Percentiles rank a stretch among this genome's conserved stretches.
Evolutionary conservation across 1,284 basidiomycete genomes (phyloP).

Genomic region (Ustilago curta): DNA sequence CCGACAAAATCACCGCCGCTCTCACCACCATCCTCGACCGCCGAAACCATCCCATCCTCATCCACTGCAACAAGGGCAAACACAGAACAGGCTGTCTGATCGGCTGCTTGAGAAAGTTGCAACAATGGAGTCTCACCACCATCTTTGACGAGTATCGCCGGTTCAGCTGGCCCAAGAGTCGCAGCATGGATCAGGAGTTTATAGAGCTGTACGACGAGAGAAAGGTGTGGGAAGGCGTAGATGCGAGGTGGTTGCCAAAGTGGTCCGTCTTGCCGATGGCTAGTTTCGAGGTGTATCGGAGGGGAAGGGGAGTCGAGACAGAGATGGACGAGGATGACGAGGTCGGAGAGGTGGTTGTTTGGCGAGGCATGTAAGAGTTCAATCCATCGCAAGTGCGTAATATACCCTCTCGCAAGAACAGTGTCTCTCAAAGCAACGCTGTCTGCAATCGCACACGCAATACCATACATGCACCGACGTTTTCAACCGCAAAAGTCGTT

Average conservation of each 20-base stretch:
- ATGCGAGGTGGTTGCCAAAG: slow-evolving; percentile 39
- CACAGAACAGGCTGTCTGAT: slow-evolving; percentile 75
- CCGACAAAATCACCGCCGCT: slow-evolving; percentile 73
- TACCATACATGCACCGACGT: background rate
- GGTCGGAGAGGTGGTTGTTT: slow-evolving; percentile 19
- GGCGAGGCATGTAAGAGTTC: slow-evolving; percentile 41
- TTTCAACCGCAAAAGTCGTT: background rate
- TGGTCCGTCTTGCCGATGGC: slow-evolving; percentile 23
- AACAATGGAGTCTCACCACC: slow-evolving; percentile 73
- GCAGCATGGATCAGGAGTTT: slow-evolving; percentile 74
- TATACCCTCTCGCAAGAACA: slow-evolving; percentile 14
- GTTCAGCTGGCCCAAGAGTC: slow-evolving; percentile 72
- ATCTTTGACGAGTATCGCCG: slow-evolving; percentile 74
- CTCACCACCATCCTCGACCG: slow-evolving; percentile 73
- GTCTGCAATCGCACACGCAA: background rate
- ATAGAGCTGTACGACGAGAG: slow-evolving; percentile 71
- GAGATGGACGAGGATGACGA: slow-evolving; percentile 16
- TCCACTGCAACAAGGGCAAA: slow-evolving; percentile 76
- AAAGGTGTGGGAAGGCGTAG: slow-evolving; percentile 40
- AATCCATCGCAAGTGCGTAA: background rate
- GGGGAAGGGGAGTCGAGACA: slow-evolving; percentile 8
- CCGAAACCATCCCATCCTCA: slow-evolving; percentile 74
- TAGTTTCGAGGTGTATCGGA: slow-evolving; percentile 2
- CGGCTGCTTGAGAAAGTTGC: slow-evolving; percentile 73
- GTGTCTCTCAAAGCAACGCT: no score